Conservation (phyloP, 1,139 yeast genomes). For the Wickerhamomyces sp. region DNA sequence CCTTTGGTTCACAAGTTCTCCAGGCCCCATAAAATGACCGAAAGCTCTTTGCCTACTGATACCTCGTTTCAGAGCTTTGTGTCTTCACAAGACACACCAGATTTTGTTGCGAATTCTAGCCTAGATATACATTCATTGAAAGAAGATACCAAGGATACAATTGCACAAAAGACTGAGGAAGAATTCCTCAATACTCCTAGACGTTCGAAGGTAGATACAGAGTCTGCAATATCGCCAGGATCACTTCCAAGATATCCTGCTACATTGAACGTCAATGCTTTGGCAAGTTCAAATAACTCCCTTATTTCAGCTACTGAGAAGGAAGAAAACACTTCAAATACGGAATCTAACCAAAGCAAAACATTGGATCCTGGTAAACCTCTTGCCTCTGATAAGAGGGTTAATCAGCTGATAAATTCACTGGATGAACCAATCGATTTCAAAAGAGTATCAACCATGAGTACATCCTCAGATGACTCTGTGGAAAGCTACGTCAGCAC, state of each 20-base stretch:
- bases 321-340: neutral
- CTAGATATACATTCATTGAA: neutral
- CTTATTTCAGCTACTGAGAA: constrained; percentile 4
- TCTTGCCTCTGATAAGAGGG: constrained; percentile 9
- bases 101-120: neutral
- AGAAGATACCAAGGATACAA: neutral
- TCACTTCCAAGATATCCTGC: constrained; percentile 59
- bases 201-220: constrained; percentile 9
- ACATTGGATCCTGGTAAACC: constrained; percentile 43
- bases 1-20: too few species aligned
- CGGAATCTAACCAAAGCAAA: constrained; percentile 10
- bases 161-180: neutral
- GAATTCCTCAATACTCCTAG: constrained; percentile 13
- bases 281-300: constrained; percentile 25
- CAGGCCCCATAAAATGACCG: constrained; percentile 2
- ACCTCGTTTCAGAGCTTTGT: constrained; percentile 13
- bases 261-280: constrained; percentile 51
- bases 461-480: constrained; percentile 14
- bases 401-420: constrained; percentile 22
- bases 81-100: neutral
- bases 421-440: constrained; percentile 33
- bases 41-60: constrained; percentile 8
- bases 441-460: constrained; percentile 33
- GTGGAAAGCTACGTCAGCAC: constrained; percentile 9
- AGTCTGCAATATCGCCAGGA: constrained; percentile 17